These are phyloP conservation scores for Cucurbita moschata DNA, from an alignment of 306 rosid genomes.

Conservation along the genomic window DNA sequence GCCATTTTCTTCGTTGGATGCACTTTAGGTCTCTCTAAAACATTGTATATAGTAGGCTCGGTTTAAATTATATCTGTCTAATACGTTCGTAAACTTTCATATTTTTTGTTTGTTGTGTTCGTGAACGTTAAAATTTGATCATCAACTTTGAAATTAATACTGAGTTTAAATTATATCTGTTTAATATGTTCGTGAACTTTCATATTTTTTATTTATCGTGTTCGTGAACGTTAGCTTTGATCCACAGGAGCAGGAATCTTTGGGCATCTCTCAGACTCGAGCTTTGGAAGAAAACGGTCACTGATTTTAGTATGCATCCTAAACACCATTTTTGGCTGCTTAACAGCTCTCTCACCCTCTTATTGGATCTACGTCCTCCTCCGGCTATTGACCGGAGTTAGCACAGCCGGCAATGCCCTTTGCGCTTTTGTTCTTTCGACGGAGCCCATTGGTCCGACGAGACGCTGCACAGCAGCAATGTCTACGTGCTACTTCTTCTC, in stretches of 20 bases:
- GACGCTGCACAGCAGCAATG: slow-evolving; percentile 55
- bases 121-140: too few relatives aligned
- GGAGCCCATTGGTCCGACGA: slow-evolving; percentile 57
- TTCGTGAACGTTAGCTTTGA: too few relatives aligned
- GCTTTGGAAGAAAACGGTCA: slow-evolving; percentile 67
- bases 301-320: slow-evolving; percentile 45
- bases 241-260: slow-evolving; percentile 63
- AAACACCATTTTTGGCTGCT: slow-evolving; percentile 54
- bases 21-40: slow-evolving; percentile 52
- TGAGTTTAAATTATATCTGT: too few relatives aligned
- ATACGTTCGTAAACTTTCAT: too few relatives aligned
- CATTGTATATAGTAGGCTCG: neutral
- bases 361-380: slow-evolving; percentile 40
- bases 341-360: slow-evolving; percentile 51
- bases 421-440: slow-evolving; percentile 62
- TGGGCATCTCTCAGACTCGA: slow-evolving; percentile 76
- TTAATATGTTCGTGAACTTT: too few relatives aligned
- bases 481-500: slow-evolving; percentile 85
- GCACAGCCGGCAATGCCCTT: slow-evolving; percentile 65
- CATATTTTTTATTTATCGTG: too few relatives aligned
- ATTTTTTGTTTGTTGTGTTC: too few relatives aligned
- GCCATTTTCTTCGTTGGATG: slow-evolving; percentile 78
- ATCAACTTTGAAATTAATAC: too few relatives aligned
- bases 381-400: slow-evolving; percentile 66
- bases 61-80: too few relatives aligned